phyloP scores from a whole-genome alignment of 805 yeast species.

The Lipomyces yamadae region DNA sequence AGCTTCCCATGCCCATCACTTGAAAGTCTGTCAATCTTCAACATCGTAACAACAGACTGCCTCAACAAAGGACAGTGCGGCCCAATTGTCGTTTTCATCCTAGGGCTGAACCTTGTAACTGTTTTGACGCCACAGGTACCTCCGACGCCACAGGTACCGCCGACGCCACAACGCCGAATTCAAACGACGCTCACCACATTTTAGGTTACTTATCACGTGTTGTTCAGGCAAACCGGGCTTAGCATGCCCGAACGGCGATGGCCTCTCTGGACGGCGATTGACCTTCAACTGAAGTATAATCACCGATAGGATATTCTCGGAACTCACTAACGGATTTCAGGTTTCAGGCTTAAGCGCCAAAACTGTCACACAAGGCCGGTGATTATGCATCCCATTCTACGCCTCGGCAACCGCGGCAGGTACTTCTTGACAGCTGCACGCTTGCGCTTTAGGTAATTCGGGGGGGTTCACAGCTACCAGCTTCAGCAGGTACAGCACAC shows the following conservation, averaged over 20 bases:
- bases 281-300: no score
- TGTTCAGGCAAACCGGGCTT: neutral
- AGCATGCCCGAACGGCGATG: neutral
- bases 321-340: no score
- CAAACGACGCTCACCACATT: neutral
- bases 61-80: neutral
- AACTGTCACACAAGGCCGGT: no score
- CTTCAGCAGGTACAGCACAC: no score
- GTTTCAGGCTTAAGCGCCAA: no score
- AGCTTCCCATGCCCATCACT: neutral
- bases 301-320: no score
- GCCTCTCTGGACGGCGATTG: conserved; percentile 1
- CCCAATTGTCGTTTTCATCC: neutral
- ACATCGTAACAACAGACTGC: neutral
- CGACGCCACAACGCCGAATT: conserved; percentile 2
- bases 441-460: no score
- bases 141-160: neutral
- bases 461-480: no score
- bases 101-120: neutral
- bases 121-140: no score
- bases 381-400: no score
- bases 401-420: no score
- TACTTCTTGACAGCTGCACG: no score
- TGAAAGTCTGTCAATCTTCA: neutral
- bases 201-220: neutral